Conservation (phyloP, 2,329 filamentous ascomycete genomes). For the Amesomyces nigricolor region DNA sequence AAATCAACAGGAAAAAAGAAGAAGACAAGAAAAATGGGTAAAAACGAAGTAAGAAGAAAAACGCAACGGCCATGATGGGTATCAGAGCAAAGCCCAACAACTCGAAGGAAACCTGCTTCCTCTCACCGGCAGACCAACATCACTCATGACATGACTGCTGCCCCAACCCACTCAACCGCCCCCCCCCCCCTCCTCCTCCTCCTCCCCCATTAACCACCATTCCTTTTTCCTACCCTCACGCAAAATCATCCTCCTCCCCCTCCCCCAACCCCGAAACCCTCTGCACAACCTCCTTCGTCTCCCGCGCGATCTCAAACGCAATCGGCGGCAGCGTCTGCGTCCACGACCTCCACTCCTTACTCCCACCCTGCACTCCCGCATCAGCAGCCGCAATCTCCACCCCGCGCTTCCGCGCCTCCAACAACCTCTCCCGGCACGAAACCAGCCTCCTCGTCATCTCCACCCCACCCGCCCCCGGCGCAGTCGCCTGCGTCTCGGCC, state of each 20-base stretch:
- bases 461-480: conserved; percentile 38
- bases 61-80: conserved; percentile 24
- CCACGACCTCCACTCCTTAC: conserved; percentile 56
- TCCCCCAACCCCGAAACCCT: conserved; percentile 37
- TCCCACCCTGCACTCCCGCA: conserved; percentile 44
- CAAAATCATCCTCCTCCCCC: conserved; percentile 43
- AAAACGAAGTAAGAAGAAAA: background rate
- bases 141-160: too few species aligned
- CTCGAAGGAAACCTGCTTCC: background rate
- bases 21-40: background rate
- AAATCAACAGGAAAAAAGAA: too few species aligned
- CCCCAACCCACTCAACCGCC: background rate
- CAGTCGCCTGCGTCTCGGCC: conserved; percentile 54
- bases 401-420: conserved; percentile 58
- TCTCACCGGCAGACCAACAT: background rate
- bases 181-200: background rate
- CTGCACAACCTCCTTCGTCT: conserved; percentile 67
- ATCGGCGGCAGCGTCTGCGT: conserved; percentile 71
- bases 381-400: conserved; percentile 44
- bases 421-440: conserved; percentile 58
- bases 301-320: conserved; percentile 79
- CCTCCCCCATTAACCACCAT: background rate
- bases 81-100: conserved; percentile 17
- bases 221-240: conserved; percentile 29
- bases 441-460: conserved; percentile 51